These are phyloP conservation scores for Calonectria multiphialidica DNA, from an alignment of 2,329 filamentous ascomycete species.

Conservation along the genomic window DNA sequence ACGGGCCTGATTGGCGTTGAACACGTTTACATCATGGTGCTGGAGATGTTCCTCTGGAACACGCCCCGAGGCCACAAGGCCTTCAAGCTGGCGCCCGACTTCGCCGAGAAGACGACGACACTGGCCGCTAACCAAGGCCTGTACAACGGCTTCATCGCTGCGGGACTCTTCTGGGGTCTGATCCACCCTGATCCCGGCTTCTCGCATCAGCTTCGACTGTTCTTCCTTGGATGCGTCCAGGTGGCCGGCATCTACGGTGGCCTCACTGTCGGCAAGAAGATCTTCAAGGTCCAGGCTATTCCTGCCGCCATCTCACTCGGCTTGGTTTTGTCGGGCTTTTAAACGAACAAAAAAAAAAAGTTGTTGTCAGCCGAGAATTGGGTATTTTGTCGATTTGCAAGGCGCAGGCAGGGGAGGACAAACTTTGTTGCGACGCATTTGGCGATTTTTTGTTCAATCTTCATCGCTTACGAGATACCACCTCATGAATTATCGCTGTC, in stretches of 20 bases:
- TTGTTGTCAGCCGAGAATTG: neutral
- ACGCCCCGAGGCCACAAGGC: conserved; percentile 57
- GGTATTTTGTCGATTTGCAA: neutral
- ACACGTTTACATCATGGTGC: conserved; percentile 62
- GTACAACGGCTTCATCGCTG: conserved; percentile 66
- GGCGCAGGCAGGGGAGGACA: neutral
- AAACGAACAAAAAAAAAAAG: too few species aligned
- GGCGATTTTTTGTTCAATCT: neutral
- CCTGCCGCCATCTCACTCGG: conserved; percentile 44
- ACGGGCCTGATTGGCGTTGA: conserved; percentile 54
- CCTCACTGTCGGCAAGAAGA: conserved; percentile 53
- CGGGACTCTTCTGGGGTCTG: conserved; percentile 61
- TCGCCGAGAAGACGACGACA: conserved; percentile 57
- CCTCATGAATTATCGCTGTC: neutral
- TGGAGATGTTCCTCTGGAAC: conserved; percentile 65
- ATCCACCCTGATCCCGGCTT: conserved; percentile 58
- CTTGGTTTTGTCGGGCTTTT: conserved; percentile 43
- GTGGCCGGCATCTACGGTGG: conserved; percentile 61
- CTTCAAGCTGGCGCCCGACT: conserved; percentile 58
- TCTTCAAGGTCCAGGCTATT: conserved; percentile 58
- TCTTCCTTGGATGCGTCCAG: conserved; percentile 60
- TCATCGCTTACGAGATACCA: neutral
- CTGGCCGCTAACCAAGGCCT: conserved; percentile 65
- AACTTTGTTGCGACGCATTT: neutral
- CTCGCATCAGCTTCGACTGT: conserved; percentile 57